Percentiles rank a stretch among this genome's conserved stretches.
phyloP scores from a whole-genome alignment of 306 rosid genomes.

The Prinsepia uniflora region DNA sequence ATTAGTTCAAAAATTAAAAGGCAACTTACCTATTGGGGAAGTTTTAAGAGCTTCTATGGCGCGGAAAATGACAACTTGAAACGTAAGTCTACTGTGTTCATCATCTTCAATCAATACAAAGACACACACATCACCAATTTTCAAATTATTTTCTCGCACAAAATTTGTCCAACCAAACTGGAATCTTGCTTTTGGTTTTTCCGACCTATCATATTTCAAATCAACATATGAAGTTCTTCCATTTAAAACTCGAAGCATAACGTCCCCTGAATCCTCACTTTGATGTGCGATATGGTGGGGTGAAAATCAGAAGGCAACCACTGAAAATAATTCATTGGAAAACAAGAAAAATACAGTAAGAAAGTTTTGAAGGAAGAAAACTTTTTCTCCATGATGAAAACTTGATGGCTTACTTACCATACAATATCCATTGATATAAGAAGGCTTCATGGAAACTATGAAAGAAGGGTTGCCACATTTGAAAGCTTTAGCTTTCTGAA shows the following conservation, averaged over 20 bases:
- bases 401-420: too few relatives aligned
- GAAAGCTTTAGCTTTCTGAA: too few relatives aligned
- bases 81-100: background rate
- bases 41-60: background rate
- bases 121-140: constrained; percentile 17
- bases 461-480: too few relatives aligned
- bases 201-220: background rate
- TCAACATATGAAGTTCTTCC: constrained; percentile 1
- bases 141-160: constrained; percentile 14
- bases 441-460: too few relatives aligned
- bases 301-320: background rate
- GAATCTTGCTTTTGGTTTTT: background rate
- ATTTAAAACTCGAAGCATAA: constrained; percentile 3
- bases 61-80: background rate
- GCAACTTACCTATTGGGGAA: constrained; percentile 1
- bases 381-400: too few relatives aligned
- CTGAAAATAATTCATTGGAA: background rate
- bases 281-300: background rate
- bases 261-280: background rate
- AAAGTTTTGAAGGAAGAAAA: background rate
- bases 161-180: constrained; percentile 11
- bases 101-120: constrained; percentile 3
- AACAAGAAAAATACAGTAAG: background rate
- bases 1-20: background rate
- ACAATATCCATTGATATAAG: too few relatives aligned